Evolutionary conservation across 2,329 filamentous ascomycete genomes (phyloP).

Genomic region (Cercospora citrullina): DNA sequence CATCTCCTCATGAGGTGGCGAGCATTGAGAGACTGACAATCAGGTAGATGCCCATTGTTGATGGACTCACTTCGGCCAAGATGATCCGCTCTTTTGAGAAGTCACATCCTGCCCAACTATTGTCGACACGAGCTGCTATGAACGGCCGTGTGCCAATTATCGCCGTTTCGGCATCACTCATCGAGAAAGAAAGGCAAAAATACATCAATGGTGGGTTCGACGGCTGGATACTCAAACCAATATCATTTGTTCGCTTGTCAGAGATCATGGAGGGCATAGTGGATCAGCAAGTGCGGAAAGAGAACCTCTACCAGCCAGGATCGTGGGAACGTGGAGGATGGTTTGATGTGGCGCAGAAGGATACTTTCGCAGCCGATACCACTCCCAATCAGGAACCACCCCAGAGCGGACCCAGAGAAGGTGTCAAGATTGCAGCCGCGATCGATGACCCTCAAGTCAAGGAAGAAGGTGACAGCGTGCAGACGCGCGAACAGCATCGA

Average conservation of each 20-base stretch:
- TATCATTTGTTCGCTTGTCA: constrained; percentile 74
- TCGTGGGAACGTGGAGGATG: constrained; percentile 85
- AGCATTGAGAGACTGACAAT: constrained; percentile 20
- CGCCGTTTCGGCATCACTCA: constrained; percentile 79
- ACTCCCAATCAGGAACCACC: constrained; percentile 34
- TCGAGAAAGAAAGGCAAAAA: constrained; percentile 65
- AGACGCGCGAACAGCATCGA: constrained; percentile 38
- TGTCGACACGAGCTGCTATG: constrained; percentile 59
- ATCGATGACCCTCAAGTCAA: constrained; percentile 38
- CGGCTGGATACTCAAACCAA: constrained; percentile 86
- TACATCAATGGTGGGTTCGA: constrained; percentile 83
- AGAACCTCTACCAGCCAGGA: constrained; percentile 68
- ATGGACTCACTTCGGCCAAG: constrained; percentile 77
- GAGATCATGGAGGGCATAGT: constrained; percentile 69
- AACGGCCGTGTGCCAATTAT: constrained; percentile 77
- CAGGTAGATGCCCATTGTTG: constrained; percentile 83
- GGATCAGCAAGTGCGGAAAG: constrained; percentile 57
- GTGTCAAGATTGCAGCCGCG: constrained; percentile 37
- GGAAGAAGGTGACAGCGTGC: constrained; percentile 36
- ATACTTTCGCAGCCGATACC: constrained; percentile 43
- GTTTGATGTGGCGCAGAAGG: constrained; percentile 58
- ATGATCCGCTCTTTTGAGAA: constrained; percentile 76
- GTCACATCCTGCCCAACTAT: constrained; percentile 48
- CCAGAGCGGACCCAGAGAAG: constrained; percentile 29
- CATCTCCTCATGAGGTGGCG: no score